Conservation (phyloP, 352 stramenopile species). For the Globisporangium uncinulatum region DNA sequence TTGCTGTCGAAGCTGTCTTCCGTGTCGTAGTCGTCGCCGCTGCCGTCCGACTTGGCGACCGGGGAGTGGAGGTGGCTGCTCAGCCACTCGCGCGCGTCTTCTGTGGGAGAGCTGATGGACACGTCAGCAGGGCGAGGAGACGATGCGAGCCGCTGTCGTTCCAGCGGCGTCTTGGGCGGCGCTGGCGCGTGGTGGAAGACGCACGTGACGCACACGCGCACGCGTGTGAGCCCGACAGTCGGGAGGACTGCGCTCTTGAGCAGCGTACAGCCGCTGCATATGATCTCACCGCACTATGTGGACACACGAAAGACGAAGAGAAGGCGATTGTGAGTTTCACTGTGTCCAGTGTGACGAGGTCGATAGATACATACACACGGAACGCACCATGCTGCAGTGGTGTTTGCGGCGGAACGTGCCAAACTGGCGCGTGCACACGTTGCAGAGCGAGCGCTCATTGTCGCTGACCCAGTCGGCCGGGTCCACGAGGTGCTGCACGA, state of each 20-base stretch:
- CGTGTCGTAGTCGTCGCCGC: constrained; percentile 29
- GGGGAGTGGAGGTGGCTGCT: constrained; percentile 64
- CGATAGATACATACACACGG: neutral
- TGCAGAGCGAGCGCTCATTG: constrained; percentile 60
- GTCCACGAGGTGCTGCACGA: constrained; percentile 71
- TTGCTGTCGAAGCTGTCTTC: constrained; percentile 20
- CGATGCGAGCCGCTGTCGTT: neutral
- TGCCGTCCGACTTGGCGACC: constrained; percentile 27
- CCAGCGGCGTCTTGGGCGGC: constrained; percentile 7
- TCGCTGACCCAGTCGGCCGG: constrained; percentile 72
- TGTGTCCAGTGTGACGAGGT: neutral
- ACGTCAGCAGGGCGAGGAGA: neutral
- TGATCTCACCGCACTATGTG: constrained; percentile 63
- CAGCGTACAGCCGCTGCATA: constrained; percentile 77
- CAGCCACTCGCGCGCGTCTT: constrained; percentile 48
- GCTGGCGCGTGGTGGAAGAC: constrained; percentile 41
- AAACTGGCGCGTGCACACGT: constrained; percentile 75
- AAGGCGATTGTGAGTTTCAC: neutral
- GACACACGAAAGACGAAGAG: too few species aligned
- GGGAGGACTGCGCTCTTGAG: constrained; percentile 62
- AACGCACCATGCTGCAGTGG: constrained; percentile 75
- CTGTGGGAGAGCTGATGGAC: constrained; percentile 21
- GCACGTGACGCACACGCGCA: constrained; percentile 79
- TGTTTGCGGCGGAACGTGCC: constrained; percentile 82
- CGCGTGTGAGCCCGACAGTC: constrained; percentile 45